These are phyloP conservation scores for Sphenostylis stenocarpa DNA, from an alignment of 306 rosid species.

Conservation along the genomic window DNA sequence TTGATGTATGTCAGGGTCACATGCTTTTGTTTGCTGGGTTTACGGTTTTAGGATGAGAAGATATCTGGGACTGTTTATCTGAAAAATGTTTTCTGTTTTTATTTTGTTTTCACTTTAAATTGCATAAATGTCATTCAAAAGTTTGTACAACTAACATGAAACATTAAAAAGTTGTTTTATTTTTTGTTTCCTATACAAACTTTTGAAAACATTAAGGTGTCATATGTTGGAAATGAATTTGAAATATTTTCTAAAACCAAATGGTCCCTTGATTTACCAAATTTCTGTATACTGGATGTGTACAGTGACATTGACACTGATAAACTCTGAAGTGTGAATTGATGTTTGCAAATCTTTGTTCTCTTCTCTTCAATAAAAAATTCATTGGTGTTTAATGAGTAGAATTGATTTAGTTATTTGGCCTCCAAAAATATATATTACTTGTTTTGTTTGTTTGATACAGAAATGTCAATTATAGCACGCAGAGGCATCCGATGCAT, in stretches of 20 bases:
- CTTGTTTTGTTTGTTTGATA: constrained; percentile 12
- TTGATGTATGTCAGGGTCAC: not conserved
- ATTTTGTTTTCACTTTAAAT: not conserved
- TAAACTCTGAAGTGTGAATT: not conserved
- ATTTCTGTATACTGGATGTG: not conserved
- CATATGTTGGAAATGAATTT: not conserved
- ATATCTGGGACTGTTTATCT: not conserved
- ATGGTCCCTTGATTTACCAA: not conserved
- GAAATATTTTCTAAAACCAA: not conserved
- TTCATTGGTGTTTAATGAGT: not conserved
- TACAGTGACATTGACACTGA: not conserved
- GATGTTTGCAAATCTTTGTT: not conserved
- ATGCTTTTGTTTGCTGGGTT: not conserved
- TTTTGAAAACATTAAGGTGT: not conserved
- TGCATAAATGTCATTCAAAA: not conserved
- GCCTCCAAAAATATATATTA: not conserved
- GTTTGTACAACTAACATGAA: not conserved
- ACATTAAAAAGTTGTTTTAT: not conserved
- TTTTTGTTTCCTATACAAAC: not conserved
- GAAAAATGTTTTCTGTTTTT: not conserved
- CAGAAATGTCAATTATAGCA: constrained; percentile 59
- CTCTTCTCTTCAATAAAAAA: not conserved
- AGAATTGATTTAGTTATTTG: not conserved
- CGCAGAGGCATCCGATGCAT: constrained; percentile 65
- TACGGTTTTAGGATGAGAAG: not conserved